phyloP scores from a whole-genome alignment of 1,139 yeast species.

The Yamadazyma spencermartinsiae region DNA sequence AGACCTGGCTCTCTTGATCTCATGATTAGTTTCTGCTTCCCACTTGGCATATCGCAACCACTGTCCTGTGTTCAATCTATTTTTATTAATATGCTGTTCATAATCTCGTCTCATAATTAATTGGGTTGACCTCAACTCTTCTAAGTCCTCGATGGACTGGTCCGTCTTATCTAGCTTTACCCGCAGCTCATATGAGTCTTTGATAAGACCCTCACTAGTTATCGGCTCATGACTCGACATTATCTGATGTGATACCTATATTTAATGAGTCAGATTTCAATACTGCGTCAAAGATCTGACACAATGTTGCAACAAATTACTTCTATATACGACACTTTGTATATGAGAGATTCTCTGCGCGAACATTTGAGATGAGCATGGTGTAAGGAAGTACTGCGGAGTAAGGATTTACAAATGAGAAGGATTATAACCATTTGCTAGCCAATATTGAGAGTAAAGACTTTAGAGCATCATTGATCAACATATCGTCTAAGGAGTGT shows the following conservation, averaged over 20 bases:
- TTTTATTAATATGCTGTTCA: slow-evolving; percentile 82
- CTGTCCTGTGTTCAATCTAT: slow-evolving; percentile 77
- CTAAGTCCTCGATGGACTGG: slow-evolving; percentile 69
- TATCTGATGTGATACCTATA: background rate
- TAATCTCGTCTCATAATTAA: slow-evolving; percentile 75
- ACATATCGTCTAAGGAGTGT: too few species aligned
- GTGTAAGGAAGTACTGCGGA: too few species aligned
- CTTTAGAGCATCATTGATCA: too few species aligned
- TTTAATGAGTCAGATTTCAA: too few species aligned
- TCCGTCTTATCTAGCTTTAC: slow-evolving; percentile 41
- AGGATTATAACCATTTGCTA: background rate
- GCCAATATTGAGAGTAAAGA: too few species aligned
- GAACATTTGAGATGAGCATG: background rate
- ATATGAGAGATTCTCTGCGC: too few species aligned
- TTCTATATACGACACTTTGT: too few species aligned
- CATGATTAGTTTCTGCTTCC: slow-evolving; percentile 77
- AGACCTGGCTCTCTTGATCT: slow-evolving; percentile 73
- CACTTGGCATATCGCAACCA: slow-evolving; percentile 93
- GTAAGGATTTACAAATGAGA: too few species aligned
- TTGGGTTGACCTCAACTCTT: slow-evolving; percentile 76
- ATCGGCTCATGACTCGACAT: slow-evolving; percentile 16
- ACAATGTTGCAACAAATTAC: too few species aligned
- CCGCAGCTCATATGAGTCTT: slow-evolving; percentile 36
- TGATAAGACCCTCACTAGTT: slow-evolving; percentile 41
- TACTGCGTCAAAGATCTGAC: too few species aligned